These are phyloP conservation scores for Phylloporus scabripes DNA, from an alignment of 768 basidiomycete genomes.

Conservation along the genomic window DNA sequence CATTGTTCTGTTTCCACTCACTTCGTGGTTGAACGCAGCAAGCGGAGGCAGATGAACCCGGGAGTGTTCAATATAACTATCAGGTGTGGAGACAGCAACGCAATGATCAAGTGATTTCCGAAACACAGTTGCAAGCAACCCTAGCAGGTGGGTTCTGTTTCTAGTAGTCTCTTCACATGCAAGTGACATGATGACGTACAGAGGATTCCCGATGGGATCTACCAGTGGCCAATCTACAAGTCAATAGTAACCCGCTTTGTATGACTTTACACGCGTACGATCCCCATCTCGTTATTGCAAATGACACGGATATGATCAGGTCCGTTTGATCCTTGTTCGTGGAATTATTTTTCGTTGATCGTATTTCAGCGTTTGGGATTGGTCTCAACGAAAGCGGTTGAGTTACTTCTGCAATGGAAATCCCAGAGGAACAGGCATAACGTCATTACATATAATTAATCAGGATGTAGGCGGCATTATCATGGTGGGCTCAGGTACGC, in stretches of 20 bases:
- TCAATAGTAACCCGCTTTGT: slow-evolving; percentile 56
- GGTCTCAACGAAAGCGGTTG: slow-evolving; percentile 74
- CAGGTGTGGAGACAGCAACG: slow-evolving; percentile 92
- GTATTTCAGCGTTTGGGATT: slow-evolving; percentile 80
- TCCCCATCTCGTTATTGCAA: slow-evolving; percentile 78
- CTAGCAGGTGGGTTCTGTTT: slow-evolving; percentile 55
- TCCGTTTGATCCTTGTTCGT: slow-evolving; percentile 29
- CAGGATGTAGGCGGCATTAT: slow-evolving; percentile 92
- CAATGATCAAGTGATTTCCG: slow-evolving; percentile 72
- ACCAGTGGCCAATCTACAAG: slow-evolving; percentile 59
- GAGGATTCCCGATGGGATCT: slow-evolving; percentile 68
- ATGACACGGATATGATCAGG: slow-evolving; percentile 84
- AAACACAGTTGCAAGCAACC: slow-evolving; percentile 66
- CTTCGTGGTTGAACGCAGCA: slow-evolving; percentile 46
- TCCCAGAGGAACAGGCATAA: slow-evolving; percentile 73
- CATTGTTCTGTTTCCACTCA: slow-evolving; percentile 4
- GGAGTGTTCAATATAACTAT: slow-evolving; percentile 89
- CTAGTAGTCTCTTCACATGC: slow-evolving; percentile 18
- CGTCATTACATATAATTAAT: slow-evolving; percentile 88
- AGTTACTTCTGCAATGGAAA: slow-evolving; percentile 89
- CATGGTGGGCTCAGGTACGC: slow-evolving; percentile 77
- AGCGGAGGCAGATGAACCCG: slow-evolving; percentile 94
- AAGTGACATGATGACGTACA: slow-evolving; percentile 24
- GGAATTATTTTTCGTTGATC: not conserved
- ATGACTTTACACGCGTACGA: slow-evolving; percentile 93